phyloP scores from a whole-genome alignment of 495 filamentous ascomycete genomes.

The Penicillium lagena region DNA sequence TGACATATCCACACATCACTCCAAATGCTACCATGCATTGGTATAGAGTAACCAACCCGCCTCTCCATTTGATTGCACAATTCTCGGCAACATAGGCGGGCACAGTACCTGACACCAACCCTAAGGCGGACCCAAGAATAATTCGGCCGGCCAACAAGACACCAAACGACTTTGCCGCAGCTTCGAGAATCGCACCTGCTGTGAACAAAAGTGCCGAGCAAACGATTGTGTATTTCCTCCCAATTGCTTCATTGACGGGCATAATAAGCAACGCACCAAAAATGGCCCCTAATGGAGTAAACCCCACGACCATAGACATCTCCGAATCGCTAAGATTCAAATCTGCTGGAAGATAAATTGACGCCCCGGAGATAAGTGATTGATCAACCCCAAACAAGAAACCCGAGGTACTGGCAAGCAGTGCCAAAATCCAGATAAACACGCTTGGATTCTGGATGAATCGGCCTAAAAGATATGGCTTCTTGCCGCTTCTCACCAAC shows the following conservation, averaged over 20 bases:
- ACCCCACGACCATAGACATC: background rate
- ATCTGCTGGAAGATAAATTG: background rate
- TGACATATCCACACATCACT: background rate
- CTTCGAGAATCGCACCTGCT: background rate
- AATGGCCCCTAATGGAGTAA: background rate
- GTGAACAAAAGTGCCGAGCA: background rate
- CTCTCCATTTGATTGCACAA: background rate
- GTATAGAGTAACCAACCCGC: background rate
- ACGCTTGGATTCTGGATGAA: background rate
- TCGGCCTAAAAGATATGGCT: background rate
- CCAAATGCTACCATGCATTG: background rate
- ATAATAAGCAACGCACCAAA: background rate
- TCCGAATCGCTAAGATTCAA: background rate
- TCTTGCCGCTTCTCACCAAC: conserved; percentile 1
- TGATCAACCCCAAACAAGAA: background rate
- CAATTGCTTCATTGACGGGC: background rate
- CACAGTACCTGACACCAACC: background rate
- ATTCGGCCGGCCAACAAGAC: background rate
- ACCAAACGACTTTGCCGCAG: background rate
- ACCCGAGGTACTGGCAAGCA: background rate
- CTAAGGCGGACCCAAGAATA: background rate
- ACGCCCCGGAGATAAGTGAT: background rate
- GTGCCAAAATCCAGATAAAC: background rate
- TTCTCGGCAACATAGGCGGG: background rate
- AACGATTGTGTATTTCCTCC: background rate